Evolutionary conservation across 1,284 basidiomycete genomes (phyloP), one percentile per base, ranked within the genome.

Genomic region (Sparassis latifolia): DNA sequence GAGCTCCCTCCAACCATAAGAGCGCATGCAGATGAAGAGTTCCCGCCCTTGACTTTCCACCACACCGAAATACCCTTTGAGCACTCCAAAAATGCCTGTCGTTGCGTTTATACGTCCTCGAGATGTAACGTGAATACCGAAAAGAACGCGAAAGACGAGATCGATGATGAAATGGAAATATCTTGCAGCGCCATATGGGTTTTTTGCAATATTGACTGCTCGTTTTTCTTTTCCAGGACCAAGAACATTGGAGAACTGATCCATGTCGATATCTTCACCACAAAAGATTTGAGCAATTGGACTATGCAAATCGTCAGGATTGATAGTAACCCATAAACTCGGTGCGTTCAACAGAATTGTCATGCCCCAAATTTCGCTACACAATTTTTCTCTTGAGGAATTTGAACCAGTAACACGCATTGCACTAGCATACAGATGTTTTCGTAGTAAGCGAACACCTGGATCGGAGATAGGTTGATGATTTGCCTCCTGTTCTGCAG

Each of bases 221-320:
- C 35, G 35, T 6, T 12, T 6, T 12, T 37, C 7, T 37, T 37
- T 37, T 6, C 12, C 35, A 0, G 68, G 72, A 0, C 67, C 70
- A 3, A 50, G n/a, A 3, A 55, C 53, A 2, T 52, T 32, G 2
- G 50, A 32, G 46, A 74, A 71, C 0, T 48, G 4, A 45, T 75
- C 68, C 32, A 75, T 37, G 42, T 75, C 56, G 4, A 76, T 71
- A 0, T 70, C 49, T 45, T 66, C 62, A 0, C 75, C 70, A 0
- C 64, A 61, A 28, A 76, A 64, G 0, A 75, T 52, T 47, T 76
- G 71, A 0, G 60, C 69, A 12, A 70, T 58, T 0, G 61, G 65
- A 50, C 67, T 58, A 44, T 69, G 60, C 1, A 62, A 31, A 49
- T 69, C 61, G 12, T 51, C 41, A 0, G 62, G 66, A 54, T 68